Conservation (phyloP, 2,329 filamentous ascomycete genomes). For the Thielaviopsis populi region DNA sequence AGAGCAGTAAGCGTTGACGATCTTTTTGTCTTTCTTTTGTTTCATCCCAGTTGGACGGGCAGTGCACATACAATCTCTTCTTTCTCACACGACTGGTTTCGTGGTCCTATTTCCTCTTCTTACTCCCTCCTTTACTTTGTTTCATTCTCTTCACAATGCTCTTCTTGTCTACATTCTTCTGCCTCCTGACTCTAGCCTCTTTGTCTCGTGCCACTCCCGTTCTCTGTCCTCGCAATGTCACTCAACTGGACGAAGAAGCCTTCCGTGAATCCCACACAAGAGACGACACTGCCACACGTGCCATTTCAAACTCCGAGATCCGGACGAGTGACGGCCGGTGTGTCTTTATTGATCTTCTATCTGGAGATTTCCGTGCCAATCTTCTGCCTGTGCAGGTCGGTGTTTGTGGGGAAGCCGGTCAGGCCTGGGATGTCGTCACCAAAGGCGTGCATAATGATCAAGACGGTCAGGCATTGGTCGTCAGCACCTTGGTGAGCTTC, state of each 20-base stretch:
- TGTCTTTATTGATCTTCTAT: constrained; percentile 32
- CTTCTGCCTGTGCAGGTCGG: constrained; percentile 32
- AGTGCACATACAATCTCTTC: not conserved
- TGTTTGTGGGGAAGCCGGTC: constrained; percentile 29
- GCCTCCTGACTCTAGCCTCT: constrained; percentile 6
- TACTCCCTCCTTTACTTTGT: not conserved
- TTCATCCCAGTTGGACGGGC: constrained; percentile 4
- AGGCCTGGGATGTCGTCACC: constrained; percentile 35
- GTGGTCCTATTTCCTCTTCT: not conserved
- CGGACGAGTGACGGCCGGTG: constrained; percentile 31
- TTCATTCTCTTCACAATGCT: not conserved
- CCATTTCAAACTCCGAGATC: constrained; percentile 31
- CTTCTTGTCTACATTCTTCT: not conserved
- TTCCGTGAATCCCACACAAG: constrained; percentile 32
- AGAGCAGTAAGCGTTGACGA: not conserved
- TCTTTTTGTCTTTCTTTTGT: not conserved
- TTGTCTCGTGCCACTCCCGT: constrained; percentile 22
- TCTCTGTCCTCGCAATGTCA: constrained; percentile 25
- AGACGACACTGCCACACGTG: constrained; percentile 30
- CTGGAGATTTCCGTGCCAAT: constrained; percentile 35
- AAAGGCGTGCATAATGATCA: constrained; percentile 36
- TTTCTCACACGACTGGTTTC: not conserved
- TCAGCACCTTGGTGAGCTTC: constrained; percentile 35
- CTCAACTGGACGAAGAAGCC: constrained; percentile 29
- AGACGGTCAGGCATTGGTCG: constrained; percentile 33